Evolutionary conservation across 139 green algal species (phyloP).

Genomic region (Coelastrella sp.): DNA sequence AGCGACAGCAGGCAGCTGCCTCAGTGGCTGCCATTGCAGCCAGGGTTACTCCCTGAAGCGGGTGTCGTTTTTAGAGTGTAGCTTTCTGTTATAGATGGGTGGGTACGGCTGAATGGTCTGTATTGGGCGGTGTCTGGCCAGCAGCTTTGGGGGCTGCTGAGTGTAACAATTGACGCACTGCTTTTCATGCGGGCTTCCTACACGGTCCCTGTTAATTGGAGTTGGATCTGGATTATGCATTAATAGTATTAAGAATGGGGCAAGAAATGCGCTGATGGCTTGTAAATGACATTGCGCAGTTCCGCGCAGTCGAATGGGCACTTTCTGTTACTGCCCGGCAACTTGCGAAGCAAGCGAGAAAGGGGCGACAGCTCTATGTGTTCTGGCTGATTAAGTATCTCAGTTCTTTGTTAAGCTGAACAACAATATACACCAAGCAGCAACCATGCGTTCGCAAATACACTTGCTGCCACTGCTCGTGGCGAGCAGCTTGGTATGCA

Average conservation of each 20-base stretch:
- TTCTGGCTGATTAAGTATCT: background rate
- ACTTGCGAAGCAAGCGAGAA: background rate
- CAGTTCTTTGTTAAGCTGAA: background rate
- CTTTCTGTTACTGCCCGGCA: background rate
- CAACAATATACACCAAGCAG: background rate
- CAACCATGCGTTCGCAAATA: background rate
- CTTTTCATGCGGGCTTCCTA: too few species aligned
- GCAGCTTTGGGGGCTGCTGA: background rate
- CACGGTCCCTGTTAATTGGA: too few species aligned
- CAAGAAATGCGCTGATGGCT: background rate
- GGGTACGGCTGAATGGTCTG: too few species aligned
- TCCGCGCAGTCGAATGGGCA: background rate
- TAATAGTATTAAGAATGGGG: too few species aligned
- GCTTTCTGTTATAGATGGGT: background rate
- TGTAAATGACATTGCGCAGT: background rate
- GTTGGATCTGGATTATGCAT: too few species aligned
- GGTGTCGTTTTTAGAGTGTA: background rate
- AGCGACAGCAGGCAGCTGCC: constrained; percentile 22
- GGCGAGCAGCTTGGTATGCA: constrained; percentile 15
- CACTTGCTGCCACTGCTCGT: constrained; percentile 1
- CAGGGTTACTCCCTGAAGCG: constrained; percentile 8
- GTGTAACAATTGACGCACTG: background rate
- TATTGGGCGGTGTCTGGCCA: background rate
- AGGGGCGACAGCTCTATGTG: background rate
- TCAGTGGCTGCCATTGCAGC: constrained; percentile 44